phyloP scores from a whole-genome alignment of 768 basidiomycete genomes.

The Lanmaoa pseudosensibilis region DNA sequence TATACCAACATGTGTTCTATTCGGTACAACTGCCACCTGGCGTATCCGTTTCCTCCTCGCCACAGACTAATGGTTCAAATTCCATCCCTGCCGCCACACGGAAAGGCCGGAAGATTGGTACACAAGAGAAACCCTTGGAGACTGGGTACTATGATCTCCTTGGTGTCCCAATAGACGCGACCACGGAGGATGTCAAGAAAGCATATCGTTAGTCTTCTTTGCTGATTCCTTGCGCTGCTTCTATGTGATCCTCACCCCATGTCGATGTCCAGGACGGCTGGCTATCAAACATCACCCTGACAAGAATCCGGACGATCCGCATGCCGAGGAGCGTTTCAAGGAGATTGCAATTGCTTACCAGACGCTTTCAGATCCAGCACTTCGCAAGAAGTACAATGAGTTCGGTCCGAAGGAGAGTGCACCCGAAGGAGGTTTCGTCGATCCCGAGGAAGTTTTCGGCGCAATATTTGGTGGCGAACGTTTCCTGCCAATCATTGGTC shows the following conservation, averaged over 20 bases:
- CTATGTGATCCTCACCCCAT: neutral
- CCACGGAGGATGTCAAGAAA: conserved; percentile 85
- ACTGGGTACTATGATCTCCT: conserved; percentile 90
- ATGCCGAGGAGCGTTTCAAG: conserved; percentile 86
- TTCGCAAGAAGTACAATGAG: conserved; percentile 87
- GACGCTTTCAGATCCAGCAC: conserved; percentile 72
- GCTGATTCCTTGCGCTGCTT: neutral
- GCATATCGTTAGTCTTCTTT: conserved; percentile 63
- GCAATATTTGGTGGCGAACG: conserved; percentile 88
- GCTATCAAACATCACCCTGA: conserved; percentile 93
- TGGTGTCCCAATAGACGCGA: conserved; percentile 71
- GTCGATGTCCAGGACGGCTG: conserved; percentile 53
- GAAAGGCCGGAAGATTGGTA: conserved; percentile 79
- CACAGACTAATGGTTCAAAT: conserved; percentile 22
- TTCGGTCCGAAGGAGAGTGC: conserved; percentile 84
- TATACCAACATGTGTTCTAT: conserved; percentile 67
- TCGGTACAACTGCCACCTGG: conserved; percentile 52
- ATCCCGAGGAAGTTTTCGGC: conserved; percentile 80
- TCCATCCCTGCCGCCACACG: conserved; percentile 24
- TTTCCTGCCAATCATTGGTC: conserved; percentile 84
- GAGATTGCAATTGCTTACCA: conserved; percentile 89
- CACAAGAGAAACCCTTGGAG: conserved; percentile 84
- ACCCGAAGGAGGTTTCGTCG: conserved; percentile 82
- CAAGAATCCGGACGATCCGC: conserved; percentile 87
- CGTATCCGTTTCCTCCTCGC: conserved; percentile 9